Conservation (phyloP, 805 yeast species). For the Lipomyces japonicus region DNA sequence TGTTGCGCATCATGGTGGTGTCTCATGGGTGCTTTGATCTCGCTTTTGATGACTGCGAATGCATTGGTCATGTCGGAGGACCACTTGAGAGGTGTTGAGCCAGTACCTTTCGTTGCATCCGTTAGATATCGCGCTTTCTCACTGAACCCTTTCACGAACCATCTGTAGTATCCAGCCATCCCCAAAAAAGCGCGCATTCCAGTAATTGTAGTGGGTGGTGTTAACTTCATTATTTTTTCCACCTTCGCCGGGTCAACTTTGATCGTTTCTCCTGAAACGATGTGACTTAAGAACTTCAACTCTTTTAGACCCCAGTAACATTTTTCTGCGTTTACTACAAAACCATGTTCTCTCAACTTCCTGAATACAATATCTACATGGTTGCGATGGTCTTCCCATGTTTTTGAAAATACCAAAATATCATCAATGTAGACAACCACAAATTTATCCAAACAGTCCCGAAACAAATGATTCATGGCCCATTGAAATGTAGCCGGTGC, state of each 20-base stretch:
- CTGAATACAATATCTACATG: conserved; percentile 1
- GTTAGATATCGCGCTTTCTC: conserved; percentile 4
- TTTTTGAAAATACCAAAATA: conserved; percentile 10
- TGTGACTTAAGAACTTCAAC: conserved; percentile 20
- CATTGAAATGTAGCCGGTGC: conserved; percentile 10
- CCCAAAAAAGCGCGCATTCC: conserved; percentile 10
- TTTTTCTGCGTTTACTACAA: conserved; percentile 12
- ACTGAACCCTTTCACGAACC: conserved; percentile 9
- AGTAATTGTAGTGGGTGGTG: conserved; percentile 1
- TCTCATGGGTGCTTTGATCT: neutral
- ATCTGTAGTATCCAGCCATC: conserved; percentile 4
- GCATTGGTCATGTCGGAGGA: neutral
- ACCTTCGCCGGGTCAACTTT: conserved; percentile 7
- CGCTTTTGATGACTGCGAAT: neutral
- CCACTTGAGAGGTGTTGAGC: neutral
- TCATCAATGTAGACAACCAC: conserved; percentile 6
- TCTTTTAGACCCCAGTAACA: conserved; percentile 12
- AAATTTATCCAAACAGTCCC: neutral
- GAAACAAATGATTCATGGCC: neutral
- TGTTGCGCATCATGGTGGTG: neutral
- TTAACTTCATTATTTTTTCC: conserved; percentile 2
- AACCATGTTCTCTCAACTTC: neutral
- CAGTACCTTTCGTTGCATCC: neutral
- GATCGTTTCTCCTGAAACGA: conserved; percentile 14
- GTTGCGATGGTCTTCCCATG: conserved; percentile 4